Evolutionary conservation across 345 rosid species (phyloP).

Genomic region (Dimocarpus longan): DNA sequence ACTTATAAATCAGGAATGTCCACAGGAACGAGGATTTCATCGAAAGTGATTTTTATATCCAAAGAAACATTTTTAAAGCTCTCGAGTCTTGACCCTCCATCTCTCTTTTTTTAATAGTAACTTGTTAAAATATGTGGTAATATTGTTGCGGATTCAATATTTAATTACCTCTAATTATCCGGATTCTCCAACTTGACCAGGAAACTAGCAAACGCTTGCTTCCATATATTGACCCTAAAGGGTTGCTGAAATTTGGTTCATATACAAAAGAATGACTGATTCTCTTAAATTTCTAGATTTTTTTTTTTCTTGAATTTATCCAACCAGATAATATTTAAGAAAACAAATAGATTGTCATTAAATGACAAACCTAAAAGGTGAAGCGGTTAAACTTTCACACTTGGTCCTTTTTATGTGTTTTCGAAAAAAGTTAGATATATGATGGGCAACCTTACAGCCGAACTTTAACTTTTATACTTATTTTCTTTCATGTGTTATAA

Average conservation of each 20-base stretch:
- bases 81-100: not conserved
- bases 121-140: not conserved
- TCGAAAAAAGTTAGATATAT: too few species aligned
- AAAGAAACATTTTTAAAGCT: slow-evolving; percentile 18
- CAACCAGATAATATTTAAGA: too few species aligned
- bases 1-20: slow-evolving; percentile 15
- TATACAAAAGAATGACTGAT: not conserved
- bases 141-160: not conserved
- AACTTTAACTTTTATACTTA: too few species aligned
- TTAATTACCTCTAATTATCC: not conserved
- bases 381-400: too few species aligned
- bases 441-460: too few species aligned
- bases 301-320: too few species aligned
- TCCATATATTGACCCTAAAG: not conserved
- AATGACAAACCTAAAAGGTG: too few species aligned
- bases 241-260: not conserved
- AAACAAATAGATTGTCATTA: too few species aligned
- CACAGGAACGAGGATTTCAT: slow-evolving; percentile 22
- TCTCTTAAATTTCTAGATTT: not conserved
- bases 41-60: slow-evolving; percentile 13
- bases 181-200: not conserved
- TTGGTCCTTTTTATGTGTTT: too few species aligned
- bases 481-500: too few species aligned
- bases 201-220: not conserved
- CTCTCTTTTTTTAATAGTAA: slow-evolving; percentile 26